These are phyloP conservation scores for Sclerotinia sclerotiorum DNA, from an alignment of 2,329 filamentous ascomycete species.

Conservation along the genomic window DNA sequence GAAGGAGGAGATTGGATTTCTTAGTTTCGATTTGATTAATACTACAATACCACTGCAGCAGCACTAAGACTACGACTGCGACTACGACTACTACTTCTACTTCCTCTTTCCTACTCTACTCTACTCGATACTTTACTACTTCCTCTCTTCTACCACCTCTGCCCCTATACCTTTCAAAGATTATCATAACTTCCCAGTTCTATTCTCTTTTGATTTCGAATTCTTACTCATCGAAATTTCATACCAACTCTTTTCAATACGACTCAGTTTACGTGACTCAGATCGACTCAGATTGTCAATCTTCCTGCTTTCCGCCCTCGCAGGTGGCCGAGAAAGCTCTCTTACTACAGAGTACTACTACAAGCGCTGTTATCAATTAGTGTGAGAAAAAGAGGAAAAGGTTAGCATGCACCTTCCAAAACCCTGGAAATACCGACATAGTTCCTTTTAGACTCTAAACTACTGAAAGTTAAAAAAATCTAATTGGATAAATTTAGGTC, in stretches of 20 bases:
- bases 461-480: neutral
- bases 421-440: conserved; percentile 11
- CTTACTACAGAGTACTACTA: neutral
- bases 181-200: neutral
- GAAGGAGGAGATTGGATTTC: neutral
- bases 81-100: neutral
- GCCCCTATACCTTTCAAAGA: neutral
- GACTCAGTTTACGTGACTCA: no score
- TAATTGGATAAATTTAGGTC: conserved; percentile 10
- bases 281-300: neutral
- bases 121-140: neutral
- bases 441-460: conserved; percentile 11
- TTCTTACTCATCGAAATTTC: neutral
- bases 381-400: conserved; percentile 5
- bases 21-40: neutral
- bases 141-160: neutral
- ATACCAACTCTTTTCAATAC: neutral
- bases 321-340: neutral
- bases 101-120: neutral
- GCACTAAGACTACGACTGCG: neutral
- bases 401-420: conserved; percentile 5
- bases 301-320: neutral
- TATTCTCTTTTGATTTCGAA: neutral
- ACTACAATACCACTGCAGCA: no score
- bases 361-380: neutral